Evolutionary conservation across 352 stramenopile species (phyloP).

Genomic region (Globisporangium barbulae): DNA sequence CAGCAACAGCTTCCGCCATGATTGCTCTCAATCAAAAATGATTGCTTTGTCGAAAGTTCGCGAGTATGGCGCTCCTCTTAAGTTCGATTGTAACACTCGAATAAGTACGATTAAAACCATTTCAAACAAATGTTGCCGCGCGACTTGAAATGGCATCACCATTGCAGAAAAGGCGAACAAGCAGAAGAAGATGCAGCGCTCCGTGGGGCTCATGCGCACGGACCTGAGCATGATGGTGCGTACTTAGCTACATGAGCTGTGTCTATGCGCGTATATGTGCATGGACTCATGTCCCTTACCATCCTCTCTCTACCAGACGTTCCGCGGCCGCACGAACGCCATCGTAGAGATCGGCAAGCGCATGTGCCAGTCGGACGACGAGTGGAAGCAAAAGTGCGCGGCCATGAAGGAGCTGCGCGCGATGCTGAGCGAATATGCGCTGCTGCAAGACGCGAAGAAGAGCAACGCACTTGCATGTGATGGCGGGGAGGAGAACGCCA

Average conservation of each 20-base stretch:
- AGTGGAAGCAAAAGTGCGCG: conserved; percentile 58
- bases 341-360: conserved; percentile 48
- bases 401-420: conserved; percentile 42
- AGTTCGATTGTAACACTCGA: background rate
- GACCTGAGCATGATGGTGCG: conserved; percentile 54
- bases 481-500: background rate
- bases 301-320: conserved; percentile 25
- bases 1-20: conserved; percentile 12
- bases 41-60: conserved; percentile 1
- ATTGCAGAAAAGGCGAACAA: background rate
- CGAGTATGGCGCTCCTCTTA: background rate
- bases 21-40: background rate
- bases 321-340: conserved; percentile 44
- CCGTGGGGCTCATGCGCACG: conserved; percentile 27
- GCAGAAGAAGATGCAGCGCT: conserved; percentile 21
- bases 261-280: conserved; percentile 1
- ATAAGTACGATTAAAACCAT: background rate
- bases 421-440: conserved; percentile 26
- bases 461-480: background rate
- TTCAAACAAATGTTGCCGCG: conserved; percentile 6
- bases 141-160: background rate
- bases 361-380: conserved; percentile 45
- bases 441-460: background rate
- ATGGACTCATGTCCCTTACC: background rate
- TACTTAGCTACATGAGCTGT: conserved; percentile 4